phyloP scores from a whole-genome alignment of 2,329 filamentous ascomycete species.

The Neofusicoccum sp. region DNA sequence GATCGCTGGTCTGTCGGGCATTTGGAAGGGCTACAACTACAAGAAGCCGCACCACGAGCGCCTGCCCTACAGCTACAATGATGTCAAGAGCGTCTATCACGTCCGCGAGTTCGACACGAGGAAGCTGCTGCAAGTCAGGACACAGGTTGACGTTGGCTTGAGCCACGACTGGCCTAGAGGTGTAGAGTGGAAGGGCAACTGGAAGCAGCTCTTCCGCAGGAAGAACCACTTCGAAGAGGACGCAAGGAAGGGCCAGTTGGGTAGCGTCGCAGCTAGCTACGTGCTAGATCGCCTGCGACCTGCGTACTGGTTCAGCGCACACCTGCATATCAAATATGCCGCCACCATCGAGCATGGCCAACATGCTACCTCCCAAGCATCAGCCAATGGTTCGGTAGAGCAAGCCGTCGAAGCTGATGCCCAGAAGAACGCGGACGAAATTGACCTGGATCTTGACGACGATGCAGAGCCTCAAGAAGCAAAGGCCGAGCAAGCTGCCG shows the following conservation, averaged over 20 bases:
- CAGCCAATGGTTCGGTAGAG: neutral
- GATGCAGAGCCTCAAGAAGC: constrained; percentile 23
- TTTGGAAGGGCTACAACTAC: constrained; percentile 92
- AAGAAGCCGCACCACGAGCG: constrained; percentile 79
- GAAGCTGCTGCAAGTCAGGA: constrained; percentile 79
- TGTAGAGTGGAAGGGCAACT: constrained; percentile 76
- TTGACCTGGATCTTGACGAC: constrained; percentile 47
- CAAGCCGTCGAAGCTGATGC: neutral
- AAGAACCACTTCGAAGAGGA: constrained; percentile 77
- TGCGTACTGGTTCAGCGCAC: constrained; percentile 83
- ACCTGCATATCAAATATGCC: constrained; percentile 84
- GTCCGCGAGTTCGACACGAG: constrained; percentile 86
- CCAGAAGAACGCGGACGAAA: constrained; percentile 64
- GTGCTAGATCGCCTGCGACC: constrained; percentile 81
- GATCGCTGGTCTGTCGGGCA: constrained; percentile 87
- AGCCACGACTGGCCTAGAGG: constrained; percentile 94
- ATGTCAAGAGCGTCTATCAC: constrained; percentile 83
- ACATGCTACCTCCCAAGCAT: constrained; percentile 13
- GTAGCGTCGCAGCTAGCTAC: constrained; percentile 74
- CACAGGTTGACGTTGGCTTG: constrained; percentile 84
- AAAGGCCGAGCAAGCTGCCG: constrained; percentile 35
- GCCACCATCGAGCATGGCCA: constrained; percentile 57
- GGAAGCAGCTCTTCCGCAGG: constrained; percentile 63
- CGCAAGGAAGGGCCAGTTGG: constrained; percentile 70
- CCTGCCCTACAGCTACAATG: constrained; percentile 74